A percentile compares a stretch with the other conserved stretches of the same genome.
Evolutionary conservation across 164 flowering plant species (phyloP).

Genomic region (Annona cherimola): DNA sequence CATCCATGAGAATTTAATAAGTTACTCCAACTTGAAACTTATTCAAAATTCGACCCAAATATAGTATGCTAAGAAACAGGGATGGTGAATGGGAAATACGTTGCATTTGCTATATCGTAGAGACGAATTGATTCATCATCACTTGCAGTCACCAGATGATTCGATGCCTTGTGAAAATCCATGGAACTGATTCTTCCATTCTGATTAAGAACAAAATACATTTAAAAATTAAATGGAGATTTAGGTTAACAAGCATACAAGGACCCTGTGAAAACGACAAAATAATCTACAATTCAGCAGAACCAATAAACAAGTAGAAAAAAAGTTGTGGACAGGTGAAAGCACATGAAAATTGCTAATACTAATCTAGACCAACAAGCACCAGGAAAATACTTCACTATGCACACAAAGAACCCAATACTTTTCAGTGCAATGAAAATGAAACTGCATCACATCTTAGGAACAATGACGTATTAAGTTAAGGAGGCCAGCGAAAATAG

Average conservation of each 20-base stretch:
- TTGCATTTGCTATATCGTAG: conserved; percentile 78
- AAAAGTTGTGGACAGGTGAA: not conserved
- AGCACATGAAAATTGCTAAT: not conserved
- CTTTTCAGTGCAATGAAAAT: too few species aligned
- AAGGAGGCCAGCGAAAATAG: too few species aligned
- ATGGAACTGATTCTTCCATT: conserved; percentile 88
- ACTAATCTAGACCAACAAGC: not conserved
- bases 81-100: conserved; percentile 39
- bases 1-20: too few species aligned
- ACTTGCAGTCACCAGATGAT: conserved; percentile 89
- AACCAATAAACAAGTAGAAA: not conserved
- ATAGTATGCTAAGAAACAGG: not conserved
- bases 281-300: not conserved
- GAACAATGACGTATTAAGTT: too few species aligned
- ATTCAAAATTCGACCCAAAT: too few species aligned
- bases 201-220: conserved; percentile 28
- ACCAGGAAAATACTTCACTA: too few species aligned
- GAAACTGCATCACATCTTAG: too few species aligned
- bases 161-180: conserved; percentile 88
- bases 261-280: not conserved
- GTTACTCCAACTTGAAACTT: too few species aligned
- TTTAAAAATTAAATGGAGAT: not conserved
- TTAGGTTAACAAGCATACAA: not conserved
- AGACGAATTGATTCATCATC: conserved; percentile 97
- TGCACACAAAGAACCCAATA: too few species aligned